Conservation (phyloP, 2,329 filamentous ascomycete genomes). For the Botrytis cinerea region DNA sequence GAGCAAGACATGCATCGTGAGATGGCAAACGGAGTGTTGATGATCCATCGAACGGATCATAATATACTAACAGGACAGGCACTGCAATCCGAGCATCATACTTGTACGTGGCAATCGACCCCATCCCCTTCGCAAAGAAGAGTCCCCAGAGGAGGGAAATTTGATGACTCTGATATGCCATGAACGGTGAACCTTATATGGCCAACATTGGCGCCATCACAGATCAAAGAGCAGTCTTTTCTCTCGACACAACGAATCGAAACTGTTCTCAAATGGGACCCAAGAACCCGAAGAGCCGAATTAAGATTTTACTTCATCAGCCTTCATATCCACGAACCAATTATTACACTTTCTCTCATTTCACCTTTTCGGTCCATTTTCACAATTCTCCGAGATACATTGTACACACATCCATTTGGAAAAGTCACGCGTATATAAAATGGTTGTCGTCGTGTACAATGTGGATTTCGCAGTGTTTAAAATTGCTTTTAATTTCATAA, state of each 20-base stretch:
- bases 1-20: slow-evolving; percentile 22
- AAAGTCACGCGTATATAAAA: neutral
- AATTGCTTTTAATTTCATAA: slow-evolving; percentile 7
- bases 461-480: neutral
- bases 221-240: neutral
- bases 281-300: neutral
- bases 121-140: neutral
- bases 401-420: neutral
- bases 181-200: neutral
- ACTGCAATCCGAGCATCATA: neutral
- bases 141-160: neutral
- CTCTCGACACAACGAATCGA: neutral
- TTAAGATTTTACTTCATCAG: neutral
- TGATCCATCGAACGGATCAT: neutral
- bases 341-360: slow-evolving; percentile 7
- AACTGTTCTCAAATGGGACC: neutral
- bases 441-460: neutral
- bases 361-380: neutral
- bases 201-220: neutral
- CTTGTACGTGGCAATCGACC: slow-evolving; percentile 9
- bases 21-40: slow-evolving; percentile 8
- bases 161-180: neutral
- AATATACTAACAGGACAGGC: neutral
- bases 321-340: neutral
- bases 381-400: neutral